These are phyloP conservation scores for Pyricularia sp. DNA, from an alignment of 2,329 filamentous ascomycete genomes.

Conservation along the genomic window DNA sequence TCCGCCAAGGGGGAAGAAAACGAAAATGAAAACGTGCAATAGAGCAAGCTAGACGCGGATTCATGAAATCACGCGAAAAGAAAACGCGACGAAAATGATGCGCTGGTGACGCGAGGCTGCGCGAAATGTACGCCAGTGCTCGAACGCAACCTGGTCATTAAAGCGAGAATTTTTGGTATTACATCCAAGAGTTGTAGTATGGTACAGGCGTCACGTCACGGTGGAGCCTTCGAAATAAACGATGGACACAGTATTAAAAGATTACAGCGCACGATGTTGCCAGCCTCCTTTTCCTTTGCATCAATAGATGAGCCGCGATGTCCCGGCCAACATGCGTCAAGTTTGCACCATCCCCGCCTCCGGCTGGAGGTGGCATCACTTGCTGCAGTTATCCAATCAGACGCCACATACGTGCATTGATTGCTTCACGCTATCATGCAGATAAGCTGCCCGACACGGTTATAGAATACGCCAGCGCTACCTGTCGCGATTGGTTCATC, in stretches of 20 bases:
- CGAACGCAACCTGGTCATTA: background rate
- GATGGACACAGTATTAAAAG: background rate
- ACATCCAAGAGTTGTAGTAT: background rate
- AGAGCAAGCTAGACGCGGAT: background rate
- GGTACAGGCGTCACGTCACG: too few species aligned
- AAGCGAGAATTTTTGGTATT: background rate
- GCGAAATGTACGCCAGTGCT: background rate
- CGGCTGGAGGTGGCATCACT: background rate
- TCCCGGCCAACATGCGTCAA: background rate
- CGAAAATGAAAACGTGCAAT: background rate
- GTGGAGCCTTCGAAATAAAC: background rate
- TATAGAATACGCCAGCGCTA: background rate
- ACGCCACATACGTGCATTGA: background rate
- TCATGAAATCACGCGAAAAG: background rate
- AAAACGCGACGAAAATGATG: background rate
- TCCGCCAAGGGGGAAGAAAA: background rate
- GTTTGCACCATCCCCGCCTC: background rate
- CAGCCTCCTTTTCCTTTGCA: background rate
- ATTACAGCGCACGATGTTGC: background rate
- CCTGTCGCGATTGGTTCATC: background rate
- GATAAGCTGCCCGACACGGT: background rate
- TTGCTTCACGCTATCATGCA: conserved; percentile 1
- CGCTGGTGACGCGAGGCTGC: background rate
- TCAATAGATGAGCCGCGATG: background rate
- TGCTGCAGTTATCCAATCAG: background rate